A percentile compares a stretch with the other conserved stretches of the same genome.
Conservation (phyloP, 2,329 filamentous ascomycete genomes). For the Fusarium hostae region DNA sequence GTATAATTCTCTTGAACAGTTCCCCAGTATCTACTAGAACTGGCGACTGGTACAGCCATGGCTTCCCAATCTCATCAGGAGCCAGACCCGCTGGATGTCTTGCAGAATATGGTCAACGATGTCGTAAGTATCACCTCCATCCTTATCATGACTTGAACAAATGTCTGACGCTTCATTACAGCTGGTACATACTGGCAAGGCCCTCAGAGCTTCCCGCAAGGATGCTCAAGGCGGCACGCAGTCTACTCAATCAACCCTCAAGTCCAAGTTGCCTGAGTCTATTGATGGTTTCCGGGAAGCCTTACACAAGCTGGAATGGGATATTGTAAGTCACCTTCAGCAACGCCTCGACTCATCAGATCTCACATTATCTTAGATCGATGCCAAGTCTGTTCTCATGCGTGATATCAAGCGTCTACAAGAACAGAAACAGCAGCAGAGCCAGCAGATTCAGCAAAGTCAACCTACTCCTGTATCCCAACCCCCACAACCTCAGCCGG, state of each 20-base stretch:
- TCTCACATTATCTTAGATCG: slow-evolving; percentile 46
- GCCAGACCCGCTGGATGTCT: slow-evolving; percentile 55
- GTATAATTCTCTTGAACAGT: not conserved
- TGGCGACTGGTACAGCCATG: slow-evolving; percentile 37
- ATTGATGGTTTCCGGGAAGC: slow-evolving; percentile 62
- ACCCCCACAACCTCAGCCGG: slow-evolving; percentile 44
- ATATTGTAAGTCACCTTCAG: slow-evolving; percentile 59
- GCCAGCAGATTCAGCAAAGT: slow-evolving; percentile 28
- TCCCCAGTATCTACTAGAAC: not conserved
- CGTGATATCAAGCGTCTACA: slow-evolving; percentile 62
- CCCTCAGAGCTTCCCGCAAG: slow-evolving; percentile 60
- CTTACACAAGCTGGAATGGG: slow-evolving; percentile 66
- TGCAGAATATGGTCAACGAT: slow-evolving; percentile 66
- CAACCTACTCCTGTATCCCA: slow-evolving; percentile 29
- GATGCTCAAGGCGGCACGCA: slow-evolving; percentile 56
- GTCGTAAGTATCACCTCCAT: slow-evolving; percentile 56
- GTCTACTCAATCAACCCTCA: slow-evolving; percentile 48
- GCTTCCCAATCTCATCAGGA: slow-evolving; percentile 48
- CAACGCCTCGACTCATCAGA: not conserved
- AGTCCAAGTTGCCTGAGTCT: slow-evolving; percentile 59
- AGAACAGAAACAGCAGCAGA: slow-evolving; percentile 44
- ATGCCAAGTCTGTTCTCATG: slow-evolving; percentile 65
- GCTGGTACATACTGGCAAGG: slow-evolving; percentile 70
- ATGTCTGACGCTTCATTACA: slow-evolving; percentile 43
- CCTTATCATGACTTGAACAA: not conserved